Base-by-base conservation (phyloP, 257 asterid species). In the Plantago ovata region DNA sequence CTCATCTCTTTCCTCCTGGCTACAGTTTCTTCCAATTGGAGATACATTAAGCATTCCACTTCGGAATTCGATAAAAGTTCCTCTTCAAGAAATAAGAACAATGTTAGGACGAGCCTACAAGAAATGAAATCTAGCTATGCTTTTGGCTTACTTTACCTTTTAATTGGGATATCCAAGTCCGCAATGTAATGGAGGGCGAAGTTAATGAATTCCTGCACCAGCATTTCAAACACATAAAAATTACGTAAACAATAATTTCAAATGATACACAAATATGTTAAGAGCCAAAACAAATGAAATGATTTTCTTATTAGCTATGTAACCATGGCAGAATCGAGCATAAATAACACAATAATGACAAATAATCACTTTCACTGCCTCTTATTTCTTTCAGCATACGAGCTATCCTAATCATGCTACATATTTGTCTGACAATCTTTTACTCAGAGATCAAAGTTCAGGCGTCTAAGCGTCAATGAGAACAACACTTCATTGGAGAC, bases 1-100 rank as follows among this genome's bases (percentile, higher is more conserved):
- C 77, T 86, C 96, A 33, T 82, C 97, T 61, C 99, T 68, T 68
- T 93, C 99, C 76, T 86, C 99, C 74, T 93, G 99, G 55, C 96
- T 93, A 79, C 99, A 93, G 77, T 89, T 93, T 74, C 99, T 81
- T 60, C 99, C 99, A 19, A 93, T 93, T 59, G 99, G 99, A 8
- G 95, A 93, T 24, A 93, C 95, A 62, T 93, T 93, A 63, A 93
- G 77, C 99, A 93, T 89, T 61, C 99, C 99, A 72, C 86, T 89
- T 53, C 99, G 87, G 58, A 93, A 93, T 77, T 93, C 99, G 41
- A 93, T 81, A 63, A 93, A 93, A 46, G 97, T 93, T 49, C 97
- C 99, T 79, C 99, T 93, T 64, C 10, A 73, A 64, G 40, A 63
- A 63, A 62, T 69, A 16, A 45, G 52, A 63, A 60, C 10, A 38